Conservation (phyloP, 2,329 filamentous ascomycete genomes). For the Phaeoacremonium minimum region DNA sequence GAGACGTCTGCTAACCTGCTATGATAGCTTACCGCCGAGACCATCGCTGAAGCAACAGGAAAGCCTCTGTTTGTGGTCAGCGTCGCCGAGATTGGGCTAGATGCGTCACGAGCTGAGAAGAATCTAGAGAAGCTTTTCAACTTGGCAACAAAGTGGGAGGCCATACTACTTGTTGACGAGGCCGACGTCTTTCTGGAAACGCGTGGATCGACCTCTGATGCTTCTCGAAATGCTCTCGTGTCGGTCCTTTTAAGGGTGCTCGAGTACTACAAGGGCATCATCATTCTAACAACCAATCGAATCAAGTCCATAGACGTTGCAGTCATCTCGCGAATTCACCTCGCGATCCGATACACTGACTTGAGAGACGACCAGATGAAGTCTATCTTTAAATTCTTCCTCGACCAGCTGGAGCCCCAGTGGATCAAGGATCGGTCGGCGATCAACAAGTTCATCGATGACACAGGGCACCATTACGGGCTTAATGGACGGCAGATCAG, state of each 20-base stretch:
- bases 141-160: slow-evolving; percentile 1
- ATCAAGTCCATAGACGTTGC: background rate
- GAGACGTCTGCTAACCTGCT: no score
- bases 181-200: slow-evolving; percentile 2
- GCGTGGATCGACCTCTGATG: no score
- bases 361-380: no score
- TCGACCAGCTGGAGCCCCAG: no score
- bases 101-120: background rate
- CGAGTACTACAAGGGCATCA: slow-evolving; percentile 5
- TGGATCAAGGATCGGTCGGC: no score
- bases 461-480: no score
- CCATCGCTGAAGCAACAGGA: background rate
- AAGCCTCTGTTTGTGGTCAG: slow-evolving; percentile 2
- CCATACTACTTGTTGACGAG: slow-evolving; percentile 4
- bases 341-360: background rate
- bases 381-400: no score
- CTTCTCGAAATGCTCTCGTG: background rate
- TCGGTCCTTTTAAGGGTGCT: background rate
- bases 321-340: background rate
- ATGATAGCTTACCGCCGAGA: slow-evolving; percentile 2
- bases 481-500: no score
- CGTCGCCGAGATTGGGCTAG: background rate
- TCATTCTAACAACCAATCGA: slow-evolving; percentile 1
- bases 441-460: no score
- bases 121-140: background rate